Evolutionary conservation across 768 basidiomycete genomes (phyloP), one percentile per base, ranked within the genome.

Genomic region (Boletus pseudopeckii): DNA sequence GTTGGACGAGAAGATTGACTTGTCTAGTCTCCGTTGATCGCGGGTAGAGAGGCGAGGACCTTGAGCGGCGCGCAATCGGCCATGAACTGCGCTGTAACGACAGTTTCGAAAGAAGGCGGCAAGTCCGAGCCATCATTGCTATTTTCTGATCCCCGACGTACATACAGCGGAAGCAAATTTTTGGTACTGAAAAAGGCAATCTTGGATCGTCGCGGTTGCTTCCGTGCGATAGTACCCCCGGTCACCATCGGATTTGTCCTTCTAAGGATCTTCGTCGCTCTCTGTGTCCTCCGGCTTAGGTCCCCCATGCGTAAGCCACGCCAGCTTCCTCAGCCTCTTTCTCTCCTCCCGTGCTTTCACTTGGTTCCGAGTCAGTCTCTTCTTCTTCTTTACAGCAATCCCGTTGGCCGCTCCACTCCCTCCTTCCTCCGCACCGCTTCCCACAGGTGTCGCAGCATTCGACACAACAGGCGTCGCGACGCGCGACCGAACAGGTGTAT

Each of bases 301-400:
- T 4, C 93, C 93, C 49, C 93, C 93, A 64, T 81, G 81, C 28
- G 78, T 84, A 55, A 96, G 75, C 93, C 93, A 96, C 52, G 81
- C 75, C 54, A 94, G 67, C 75, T 92, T 92, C 64, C 92, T 80
- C 64, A 84, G 66, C 64, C 85, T 78, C 67, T 90, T 79, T 55
- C 95, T 79, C 71, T 94, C 95, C 70, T 94, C 93, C 71, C 83
- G 86, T 6, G 81, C 91, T 72, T 98, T 98, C 58, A 87, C 24
- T 70, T 96, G 90, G 72, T 93, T 93, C 45, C 90, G 81, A n/a
- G 90, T 92, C 68, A 78, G 37, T 75, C 93, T 96, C 79, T 96
- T 96, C 78, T 94, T 95, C 79, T 88, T 92, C 73, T 77, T 86
- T 48, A 75, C 49, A 44, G 28, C 65, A 37, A 75, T 65, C 38